These are phyloP conservation scores for Emericellopsis terricola DNA, from an alignment of 495 filamentous ascomycete species.

Conservation along the genomic window DNA sequence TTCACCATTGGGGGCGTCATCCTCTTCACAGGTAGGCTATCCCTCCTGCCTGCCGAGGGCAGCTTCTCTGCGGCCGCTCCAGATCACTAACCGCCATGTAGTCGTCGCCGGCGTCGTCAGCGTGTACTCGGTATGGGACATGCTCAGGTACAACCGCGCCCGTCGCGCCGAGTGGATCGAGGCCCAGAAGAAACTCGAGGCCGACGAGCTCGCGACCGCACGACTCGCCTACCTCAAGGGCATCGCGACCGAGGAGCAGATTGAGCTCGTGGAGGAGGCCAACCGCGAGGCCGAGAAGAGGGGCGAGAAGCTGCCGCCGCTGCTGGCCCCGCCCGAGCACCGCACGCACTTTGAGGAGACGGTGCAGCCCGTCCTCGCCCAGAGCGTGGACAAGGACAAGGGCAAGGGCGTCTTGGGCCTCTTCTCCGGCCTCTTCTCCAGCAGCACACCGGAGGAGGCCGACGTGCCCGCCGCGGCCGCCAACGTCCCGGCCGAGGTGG, in stretches of 20 bases:
- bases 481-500: too few relatives aligned
- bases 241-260: constrained; percentile 39
- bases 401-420: constrained; percentile 8
- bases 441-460: background rate
- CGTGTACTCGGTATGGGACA: constrained; percentile 64
- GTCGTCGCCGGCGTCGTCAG: constrained; percentile 58
- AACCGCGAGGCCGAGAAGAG: constrained; percentile 10
- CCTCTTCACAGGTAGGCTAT: constrained; percentile 61
- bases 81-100: too few relatives aligned
- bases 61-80: too few relatives aligned
- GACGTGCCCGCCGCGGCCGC: too few relatives aligned
- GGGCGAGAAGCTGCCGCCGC: constrained; percentile 17
- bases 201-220: constrained; percentile 31
- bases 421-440: background rate
- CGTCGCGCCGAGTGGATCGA: constrained; percentile 46
- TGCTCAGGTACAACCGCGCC: constrained; percentile 72
- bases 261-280: constrained; percentile 27
- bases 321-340: constrained; percentile 9
- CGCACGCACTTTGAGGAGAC: constrained; percentile 2
- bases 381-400: constrained; percentile 16
- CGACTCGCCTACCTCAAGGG: constrained; percentile 41
- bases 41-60: too few relatives aligned
- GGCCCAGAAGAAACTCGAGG: constrained; percentile 38
- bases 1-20: constrained; percentile 59
- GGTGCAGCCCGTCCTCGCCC: constrained; percentile 1